Evolutionary conservation across 768 basidiomycete genomes (phyloP).

Genomic region (Erythrobasidium yunnanense): DNA sequence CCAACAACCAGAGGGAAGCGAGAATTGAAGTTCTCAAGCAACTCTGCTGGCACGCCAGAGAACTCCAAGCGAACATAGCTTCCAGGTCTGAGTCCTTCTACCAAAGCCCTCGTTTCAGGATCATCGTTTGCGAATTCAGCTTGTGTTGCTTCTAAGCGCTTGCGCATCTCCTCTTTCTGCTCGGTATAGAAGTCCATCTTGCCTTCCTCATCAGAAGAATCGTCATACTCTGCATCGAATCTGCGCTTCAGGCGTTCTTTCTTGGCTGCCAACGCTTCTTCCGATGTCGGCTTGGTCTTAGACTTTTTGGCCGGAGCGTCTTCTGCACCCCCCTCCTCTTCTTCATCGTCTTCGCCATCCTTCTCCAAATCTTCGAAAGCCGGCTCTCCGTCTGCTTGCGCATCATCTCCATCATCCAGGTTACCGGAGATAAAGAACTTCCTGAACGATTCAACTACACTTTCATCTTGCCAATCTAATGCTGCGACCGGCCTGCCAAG

Average conservation of each 20-base stretch:
- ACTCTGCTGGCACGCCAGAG: constrained; percentile 68
- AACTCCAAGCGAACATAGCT: constrained; percentile 88
- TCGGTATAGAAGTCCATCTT: constrained; percentile 80
- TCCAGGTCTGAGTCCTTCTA: constrained; percentile 85
- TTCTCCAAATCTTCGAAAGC: constrained; percentile 45
- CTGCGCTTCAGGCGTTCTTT: constrained; percentile 85
- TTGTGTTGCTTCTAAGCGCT: constrained; percentile 51
- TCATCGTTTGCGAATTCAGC: constrained; percentile 76
- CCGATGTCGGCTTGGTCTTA: constrained; percentile 35
- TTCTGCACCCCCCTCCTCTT: constrained; percentile 37
- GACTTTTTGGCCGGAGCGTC: constrained; percentile 28
- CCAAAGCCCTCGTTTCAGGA: constrained; percentile 61
- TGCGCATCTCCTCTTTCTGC: constrained; percentile 72
- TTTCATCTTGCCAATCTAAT: constrained; percentile 72
- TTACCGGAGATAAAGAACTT: constrained; percentile 78
- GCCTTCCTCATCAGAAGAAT: constrained; percentile 51
- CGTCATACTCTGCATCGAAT: constrained; percentile 94
- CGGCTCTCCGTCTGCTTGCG: constrained; percentile 45
- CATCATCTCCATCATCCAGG: constrained; percentile 43
- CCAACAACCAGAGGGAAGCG: constrained; percentile 82
- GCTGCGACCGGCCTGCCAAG: constrained; percentile 45
- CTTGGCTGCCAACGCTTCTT: constrained; percentile 58
- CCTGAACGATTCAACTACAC: constrained; percentile 71
- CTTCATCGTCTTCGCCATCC: constrained; percentile 41
- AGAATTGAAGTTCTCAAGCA: constrained; percentile 87